phyloP scores from a whole-genome alignment of 805 yeast species.

The Wickerhamiella siamensis region DNA sequence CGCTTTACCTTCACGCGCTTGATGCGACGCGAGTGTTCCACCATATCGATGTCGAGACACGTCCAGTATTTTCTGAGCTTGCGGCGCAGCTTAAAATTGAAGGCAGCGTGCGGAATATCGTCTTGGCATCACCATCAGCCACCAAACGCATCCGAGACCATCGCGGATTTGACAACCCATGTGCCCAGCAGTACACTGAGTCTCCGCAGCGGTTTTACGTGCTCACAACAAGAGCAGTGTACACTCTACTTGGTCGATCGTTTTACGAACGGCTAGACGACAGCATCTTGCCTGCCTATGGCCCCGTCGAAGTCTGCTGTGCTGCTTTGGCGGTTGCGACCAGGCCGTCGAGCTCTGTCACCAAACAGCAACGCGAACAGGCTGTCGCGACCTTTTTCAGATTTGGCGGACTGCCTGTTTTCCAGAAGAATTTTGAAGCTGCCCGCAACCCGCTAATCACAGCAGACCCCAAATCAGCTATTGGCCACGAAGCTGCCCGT shows the following conservation, averaged over 20 bases:
- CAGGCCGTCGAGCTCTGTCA: conserved; percentile 38
- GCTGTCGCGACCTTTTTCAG: conserved; percentile 17
- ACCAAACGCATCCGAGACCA: conserved; percentile 49
- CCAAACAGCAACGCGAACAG: conserved; percentile 28
- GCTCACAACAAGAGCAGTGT: conserved; percentile 64
- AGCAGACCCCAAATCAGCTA: conserved; percentile 8
- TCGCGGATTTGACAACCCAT: conserved; percentile 65
- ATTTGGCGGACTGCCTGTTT: conserved; percentile 19
- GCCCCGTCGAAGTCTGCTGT: conserved; percentile 80
- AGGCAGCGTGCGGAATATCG: conserved; percentile 55
- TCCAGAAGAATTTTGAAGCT: conserved; percentile 14
- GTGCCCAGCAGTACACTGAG: conserved; percentile 70
- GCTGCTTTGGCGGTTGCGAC: conserved; percentile 71
- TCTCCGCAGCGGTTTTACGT: conserved; percentile 63
- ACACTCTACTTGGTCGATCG: conserved; percentile 60
- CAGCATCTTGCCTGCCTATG: conserved; percentile 60
- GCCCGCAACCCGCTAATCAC: conserved; percentile 5
- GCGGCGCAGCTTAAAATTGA: conserved; percentile 43
- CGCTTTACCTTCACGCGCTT: conserved; percentile 31
- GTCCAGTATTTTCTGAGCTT: conserved; percentile 21
- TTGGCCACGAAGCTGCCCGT: conserved; percentile 13
- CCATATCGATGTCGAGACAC: conserved; percentile 35
- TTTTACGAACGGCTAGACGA: conserved; percentile 67
- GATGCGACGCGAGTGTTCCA: conserved; percentile 70
- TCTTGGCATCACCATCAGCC: conserved; percentile 56